Evolutionary conservation across 129 eudicot species (phyloP).

Genomic region (Apium graveolens): DNA sequence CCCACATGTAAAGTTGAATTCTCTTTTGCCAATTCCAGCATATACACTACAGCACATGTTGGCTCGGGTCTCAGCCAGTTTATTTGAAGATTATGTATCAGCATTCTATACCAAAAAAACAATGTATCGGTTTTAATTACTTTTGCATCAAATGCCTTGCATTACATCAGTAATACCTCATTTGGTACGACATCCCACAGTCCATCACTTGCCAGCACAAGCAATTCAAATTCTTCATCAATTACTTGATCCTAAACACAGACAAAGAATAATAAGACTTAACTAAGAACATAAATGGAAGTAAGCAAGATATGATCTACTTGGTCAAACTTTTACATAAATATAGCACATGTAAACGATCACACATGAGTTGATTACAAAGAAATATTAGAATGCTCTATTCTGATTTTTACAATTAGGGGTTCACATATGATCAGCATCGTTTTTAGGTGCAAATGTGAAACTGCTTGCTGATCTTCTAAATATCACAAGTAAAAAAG

Average conservation of each 20-base stretch:
- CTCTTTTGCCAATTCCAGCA: neutral
- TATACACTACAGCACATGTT: no score
- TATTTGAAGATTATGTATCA: neutral
- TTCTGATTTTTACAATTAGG: neutral
- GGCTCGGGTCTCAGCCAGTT: neutral
- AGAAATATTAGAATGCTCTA: neutral
- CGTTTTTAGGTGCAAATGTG: neutral
- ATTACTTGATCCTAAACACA: slow-evolving; percentile 59
- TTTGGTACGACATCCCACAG: slow-evolving; percentile 87
- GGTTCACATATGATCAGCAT: neutral
- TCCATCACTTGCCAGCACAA: slow-evolving; percentile 90
- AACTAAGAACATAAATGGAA: neutral
- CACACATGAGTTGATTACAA: neutral
- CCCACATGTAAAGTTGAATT: neutral
- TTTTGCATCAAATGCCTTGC: neutral
- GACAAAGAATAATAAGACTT: neutral
- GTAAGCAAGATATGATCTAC: neutral
- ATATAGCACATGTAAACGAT: neutral
- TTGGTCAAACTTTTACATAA: neutral
- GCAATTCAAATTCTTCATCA: slow-evolving; percentile 59
- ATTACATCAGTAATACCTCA: slow-evolving; percentile 44
- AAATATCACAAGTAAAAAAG: neutral
- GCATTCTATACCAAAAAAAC: neutral
- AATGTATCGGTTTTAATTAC: neutral
- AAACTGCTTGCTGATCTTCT: neutral